phyloP scores from a whole-genome alignment of 106 monocot genomes.

The Acorus gramineus region DNA sequence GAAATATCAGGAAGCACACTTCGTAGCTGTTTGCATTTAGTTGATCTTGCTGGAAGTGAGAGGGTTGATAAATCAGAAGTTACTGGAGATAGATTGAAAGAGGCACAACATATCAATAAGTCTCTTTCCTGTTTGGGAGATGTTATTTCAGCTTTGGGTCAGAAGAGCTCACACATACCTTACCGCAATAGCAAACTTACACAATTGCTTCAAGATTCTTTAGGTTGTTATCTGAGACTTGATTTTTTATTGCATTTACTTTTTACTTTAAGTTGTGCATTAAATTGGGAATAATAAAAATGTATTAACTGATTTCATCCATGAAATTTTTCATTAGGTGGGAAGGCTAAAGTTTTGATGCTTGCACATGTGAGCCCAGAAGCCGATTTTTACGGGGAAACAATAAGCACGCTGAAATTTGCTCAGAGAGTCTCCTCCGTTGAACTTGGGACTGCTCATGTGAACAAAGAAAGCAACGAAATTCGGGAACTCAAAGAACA shows the following conservation, averaged over 20 bases:
- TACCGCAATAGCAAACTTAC: constrained; percentile 89
- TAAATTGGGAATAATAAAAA: not conserved
- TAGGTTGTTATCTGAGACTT: constrained; percentile 27
- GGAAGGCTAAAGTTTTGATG: constrained; percentile 78
- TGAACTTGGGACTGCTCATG: constrained; percentile 52
- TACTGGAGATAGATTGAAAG: constrained; percentile 73
- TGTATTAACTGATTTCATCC: not conserved
- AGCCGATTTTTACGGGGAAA: constrained; percentile 51
- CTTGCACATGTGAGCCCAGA: constrained; percentile 81
- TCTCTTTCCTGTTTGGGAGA: constrained; percentile 82
- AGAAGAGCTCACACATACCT: constrained; percentile 69
- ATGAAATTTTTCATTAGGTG: constrained; percentile 33
- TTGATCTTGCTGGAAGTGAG: constrained; percentile 91
- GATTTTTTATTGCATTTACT: not conserved
- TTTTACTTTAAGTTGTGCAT: not conserved
- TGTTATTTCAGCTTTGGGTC: constrained; percentile 72
- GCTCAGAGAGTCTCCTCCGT: constrained; percentile 78
- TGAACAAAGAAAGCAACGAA: constrained; percentile 65
- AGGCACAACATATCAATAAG: constrained; percentile 87
- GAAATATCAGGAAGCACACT: constrained; percentile 41
- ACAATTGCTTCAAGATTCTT: constrained; percentile 71
- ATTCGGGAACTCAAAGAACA: constrained; percentile 42
- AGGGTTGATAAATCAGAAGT: constrained; percentile 80
- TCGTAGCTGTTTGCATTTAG: constrained; percentile 57
- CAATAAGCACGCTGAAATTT: constrained; percentile 70